Conservation (phyloP, 306 rosid species). For the Medicago arabica region DNA sequence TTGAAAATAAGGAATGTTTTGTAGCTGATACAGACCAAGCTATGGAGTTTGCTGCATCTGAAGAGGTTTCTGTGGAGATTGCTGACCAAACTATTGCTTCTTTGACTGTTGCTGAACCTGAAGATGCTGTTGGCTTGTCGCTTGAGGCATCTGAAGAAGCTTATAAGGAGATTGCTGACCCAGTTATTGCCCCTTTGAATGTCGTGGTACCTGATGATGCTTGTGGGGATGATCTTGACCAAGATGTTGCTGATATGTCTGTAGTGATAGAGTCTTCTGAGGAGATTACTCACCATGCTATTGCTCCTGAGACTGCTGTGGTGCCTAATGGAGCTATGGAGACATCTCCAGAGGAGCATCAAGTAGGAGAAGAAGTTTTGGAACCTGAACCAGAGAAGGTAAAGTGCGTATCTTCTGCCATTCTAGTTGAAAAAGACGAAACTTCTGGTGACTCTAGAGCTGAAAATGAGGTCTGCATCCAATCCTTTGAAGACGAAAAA, state of each 20-base stretch:
- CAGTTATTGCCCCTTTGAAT: not conserved
- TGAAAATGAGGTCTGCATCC: not conserved
- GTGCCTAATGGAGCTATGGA: not conserved
- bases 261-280: not conserved
- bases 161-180: slow-evolving; percentile 9
- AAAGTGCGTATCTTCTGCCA: not conserved
- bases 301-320: not conserved
- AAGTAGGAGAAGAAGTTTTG: not conserved
- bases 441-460: slow-evolving; percentile 21
- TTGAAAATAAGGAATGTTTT: not conserved
- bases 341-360: not conserved
- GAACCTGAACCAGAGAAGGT: not conserved
- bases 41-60: slow-evolving; percentile 5
- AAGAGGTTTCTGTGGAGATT: not conserved
- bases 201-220: not conserved
- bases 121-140: not conserved
- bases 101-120: not conserved
- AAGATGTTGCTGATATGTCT: not conserved
- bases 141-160: slow-evolving; percentile 4
- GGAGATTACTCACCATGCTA: slow-evolving; percentile 12
- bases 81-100: not conserved
- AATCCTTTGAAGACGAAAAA: not conserved
- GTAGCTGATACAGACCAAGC: not conserved
- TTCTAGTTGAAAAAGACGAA: not conserved
- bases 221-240: not conserved